Conservation (phyloP, 2,329 filamentous ascomycete genomes). For the Zelopaecilomyces penicillatus region DNA sequence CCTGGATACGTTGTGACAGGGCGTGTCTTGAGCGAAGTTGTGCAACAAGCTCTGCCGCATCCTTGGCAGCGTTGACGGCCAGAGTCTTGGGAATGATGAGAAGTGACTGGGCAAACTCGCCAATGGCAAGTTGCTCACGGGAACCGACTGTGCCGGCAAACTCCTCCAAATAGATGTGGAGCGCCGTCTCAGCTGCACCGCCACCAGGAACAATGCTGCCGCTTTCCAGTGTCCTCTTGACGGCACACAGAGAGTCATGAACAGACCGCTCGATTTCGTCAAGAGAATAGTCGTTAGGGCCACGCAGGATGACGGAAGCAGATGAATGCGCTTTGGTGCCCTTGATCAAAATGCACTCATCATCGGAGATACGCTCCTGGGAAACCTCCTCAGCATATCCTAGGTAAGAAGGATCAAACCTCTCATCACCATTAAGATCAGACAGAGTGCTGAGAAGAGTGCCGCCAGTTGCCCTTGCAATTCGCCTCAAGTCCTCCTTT, state of each 20-base stretch:
- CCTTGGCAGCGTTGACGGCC: constrained; percentile 94
- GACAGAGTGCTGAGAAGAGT: constrained; percentile 89
- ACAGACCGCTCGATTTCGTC: constrained; percentile 99
- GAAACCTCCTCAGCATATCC: constrained; percentile 90
- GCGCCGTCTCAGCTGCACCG: constrained; percentile 93
- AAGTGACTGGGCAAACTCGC: constrained; percentile 91
- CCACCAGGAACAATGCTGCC: constrained; percentile 95
- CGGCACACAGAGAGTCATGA: constrained; percentile 91
- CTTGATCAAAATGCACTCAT: constrained; percentile 95
- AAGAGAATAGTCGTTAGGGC: constrained; percentile 89
- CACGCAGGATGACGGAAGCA: constrained; percentile 90
- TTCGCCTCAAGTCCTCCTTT: constrained; percentile 94
- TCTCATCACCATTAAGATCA: constrained; percentile 94
- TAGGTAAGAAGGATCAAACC: constrained; percentile 83
- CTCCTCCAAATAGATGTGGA: constrained; percentile 98
- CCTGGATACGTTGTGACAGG: constrained; percentile 82
- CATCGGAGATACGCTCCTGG: constrained; percentile 98
- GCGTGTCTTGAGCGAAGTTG: constrained; percentile 92
- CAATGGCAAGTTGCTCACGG: constrained; percentile 93
- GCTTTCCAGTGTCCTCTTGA: constrained; percentile 94
- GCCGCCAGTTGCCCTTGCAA: constrained; percentile 91
- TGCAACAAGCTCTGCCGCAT: constrained; percentile 88
- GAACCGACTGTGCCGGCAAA: constrained; percentile 96
- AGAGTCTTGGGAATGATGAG: constrained; percentile 94
- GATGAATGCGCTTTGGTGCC: constrained; percentile 91